Evolutionary conservation across 495 filamentous ascomycete species (phyloP).

Genomic region (Terfezia boudieri): DNA sequence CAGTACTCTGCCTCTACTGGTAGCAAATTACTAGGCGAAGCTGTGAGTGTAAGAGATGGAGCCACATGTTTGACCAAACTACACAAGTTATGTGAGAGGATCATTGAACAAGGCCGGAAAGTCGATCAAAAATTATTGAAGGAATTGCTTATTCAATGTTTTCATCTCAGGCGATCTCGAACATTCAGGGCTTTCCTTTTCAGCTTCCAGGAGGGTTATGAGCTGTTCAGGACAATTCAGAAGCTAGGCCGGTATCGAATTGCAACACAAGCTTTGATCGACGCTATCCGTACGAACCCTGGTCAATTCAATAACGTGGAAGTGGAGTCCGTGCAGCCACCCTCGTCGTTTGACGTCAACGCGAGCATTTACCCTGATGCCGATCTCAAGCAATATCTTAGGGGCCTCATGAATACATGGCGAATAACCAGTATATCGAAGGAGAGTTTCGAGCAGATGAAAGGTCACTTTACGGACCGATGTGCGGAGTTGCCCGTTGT

Average conservation of each 20-base stretch:
- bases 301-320: slow-evolving; percentile 6
- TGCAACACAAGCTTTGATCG: slow-evolving; percentile 12
- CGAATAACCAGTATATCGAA: neutral
- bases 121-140: neutral
- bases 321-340: slow-evolving; percentile 7
- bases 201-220: slow-evolving; percentile 4
- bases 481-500: slow-evolving; percentile 9
- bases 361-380: neutral
- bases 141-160: neutral
- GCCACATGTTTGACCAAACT: slow-evolving; percentile 3
- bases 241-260: slow-evolving; percentile 16
- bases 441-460: slow-evolving; percentile 4
- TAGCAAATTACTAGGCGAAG: neutral
- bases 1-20: slow-evolving; percentile 2
- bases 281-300: slow-evolving; percentile 7
- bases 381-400: slow-evolving; percentile 2
- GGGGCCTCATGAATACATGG: neutral
- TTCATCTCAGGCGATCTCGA: neutral
- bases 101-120: slow-evolving; percentile 2
- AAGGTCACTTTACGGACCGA: slow-evolving; percentile 10
- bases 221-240: slow-evolving; percentile 14
- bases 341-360: slow-evolving; percentile 5
- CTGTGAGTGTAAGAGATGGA: neutral
- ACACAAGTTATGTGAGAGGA: slow-evolving; percentile 16
- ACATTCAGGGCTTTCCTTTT: slow-evolving; percentile 12